Percentiles rank a stretch among this genome's conserved stretches.
These are phyloP conservation scores for Coemansia sp. DNA, from an alignment of 192 early-diverging fungal species.

Conservation along the genomic window DNA sequence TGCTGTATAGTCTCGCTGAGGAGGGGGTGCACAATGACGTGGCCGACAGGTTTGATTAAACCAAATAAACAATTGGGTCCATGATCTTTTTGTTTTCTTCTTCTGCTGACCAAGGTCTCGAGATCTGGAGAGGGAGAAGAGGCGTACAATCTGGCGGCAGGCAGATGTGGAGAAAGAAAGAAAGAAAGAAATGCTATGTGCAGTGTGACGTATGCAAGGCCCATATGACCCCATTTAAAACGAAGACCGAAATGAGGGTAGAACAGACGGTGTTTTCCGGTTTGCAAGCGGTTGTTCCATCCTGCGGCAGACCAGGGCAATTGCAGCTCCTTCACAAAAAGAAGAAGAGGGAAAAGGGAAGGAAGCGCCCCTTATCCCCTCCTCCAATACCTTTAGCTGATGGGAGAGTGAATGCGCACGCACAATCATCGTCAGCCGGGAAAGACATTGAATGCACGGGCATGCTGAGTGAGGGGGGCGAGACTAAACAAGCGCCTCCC, in stretches of 20 bases:
- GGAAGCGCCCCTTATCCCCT: too few relatives aligned
- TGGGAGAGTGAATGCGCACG: not conserved
- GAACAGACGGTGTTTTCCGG: not conserved
- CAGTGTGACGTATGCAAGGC: conserved; percentile 5
- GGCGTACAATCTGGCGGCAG: not conserved
- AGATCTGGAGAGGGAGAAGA: too few relatives aligned
- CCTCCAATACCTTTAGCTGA: not conserved
- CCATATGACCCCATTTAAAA: not conserved
- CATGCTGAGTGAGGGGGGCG: not conserved
- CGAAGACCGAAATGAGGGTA: not conserved
- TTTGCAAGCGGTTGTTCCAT: conserved; percentile 1
- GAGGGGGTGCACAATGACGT: not conserved
- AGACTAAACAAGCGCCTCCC: not conserved
- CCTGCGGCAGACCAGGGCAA: not conserved
- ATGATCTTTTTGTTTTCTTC: too few relatives aligned
- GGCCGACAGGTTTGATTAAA: not conserved
- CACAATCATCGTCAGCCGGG: not conserved
- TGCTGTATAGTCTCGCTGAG: not conserved
- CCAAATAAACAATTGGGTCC: not conserved
- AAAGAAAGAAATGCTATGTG: not conserved
- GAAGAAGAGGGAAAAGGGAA: not conserved
- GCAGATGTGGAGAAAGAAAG: not conserved
- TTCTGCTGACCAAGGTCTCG: too few relatives aligned
- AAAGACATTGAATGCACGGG: not conserved
- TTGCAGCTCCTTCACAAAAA: not conserved